Evolutionary conservation across 176 grass and related monocot species (phyloP), one percentile per base, ranked within the genome.

Genomic region (Lolium multiflorum): DNA sequence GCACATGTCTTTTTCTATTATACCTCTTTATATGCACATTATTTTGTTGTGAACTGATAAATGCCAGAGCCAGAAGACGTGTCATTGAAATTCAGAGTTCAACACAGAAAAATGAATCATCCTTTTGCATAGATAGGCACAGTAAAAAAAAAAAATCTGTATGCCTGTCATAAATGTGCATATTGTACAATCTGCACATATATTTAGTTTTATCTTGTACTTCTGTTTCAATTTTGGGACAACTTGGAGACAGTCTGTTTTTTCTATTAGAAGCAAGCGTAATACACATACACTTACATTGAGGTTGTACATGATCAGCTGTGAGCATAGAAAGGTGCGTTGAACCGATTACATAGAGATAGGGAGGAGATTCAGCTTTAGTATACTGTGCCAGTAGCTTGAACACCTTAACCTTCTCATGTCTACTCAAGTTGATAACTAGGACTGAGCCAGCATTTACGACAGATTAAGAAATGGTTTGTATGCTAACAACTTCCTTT

Each of bases 1-100:
- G 78, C 50, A 25, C n/a, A 82, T 80, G 59, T 54, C 37, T 89
- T 41, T 81, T 81, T 28, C 83, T 67, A 56, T 81, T 44, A 46
- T 11, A 63, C 85, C 39, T 58, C 77, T 71, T 54, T 77, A 50
- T 90, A 57, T 69, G 20, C 38, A 51, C 87, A 70, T 52, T 67
- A 60, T 58, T 77, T 84, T 17, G 48, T 41, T 61, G 7, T 70
- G 11, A 51, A 59, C 50, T 7, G 22, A 16, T 76, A 41, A 59
- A 44, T 84, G 28, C 22, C 11, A 49, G 22, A 86, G 31, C 21
- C 9, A 69, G 21, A 78, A 85, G 77, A n/a, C 9, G 11, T 78
- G 56, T 15, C 63, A 74, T 3, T 60, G 1, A 26, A 50, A 59
- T 64, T 35, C 39, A 15, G 15, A 51, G 18, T 52, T 51, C 43